A percentile compares a stretch with the other conserved stretches of the same genome.
These are phyloP conservation scores for Tilletia walkeri DNA, from an alignment of 1,284 basidiomycete genomes.

Conservation along the genomic window DNA sequence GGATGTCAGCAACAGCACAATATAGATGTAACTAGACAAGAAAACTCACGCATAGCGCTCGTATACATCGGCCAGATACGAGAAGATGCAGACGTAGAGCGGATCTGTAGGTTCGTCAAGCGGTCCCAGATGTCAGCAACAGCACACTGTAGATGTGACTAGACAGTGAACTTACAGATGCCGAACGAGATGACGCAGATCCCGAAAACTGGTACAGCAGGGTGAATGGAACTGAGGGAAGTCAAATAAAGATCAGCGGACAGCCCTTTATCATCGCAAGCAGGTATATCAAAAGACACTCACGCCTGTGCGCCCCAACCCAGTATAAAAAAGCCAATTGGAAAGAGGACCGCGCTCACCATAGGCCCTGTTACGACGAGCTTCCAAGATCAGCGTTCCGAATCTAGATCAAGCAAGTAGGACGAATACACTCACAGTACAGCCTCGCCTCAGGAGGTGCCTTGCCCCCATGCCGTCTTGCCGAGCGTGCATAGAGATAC, in stretches of 20 bases:
- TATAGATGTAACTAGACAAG: background rate
- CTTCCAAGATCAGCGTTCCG: background rate
- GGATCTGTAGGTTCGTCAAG: background rate
- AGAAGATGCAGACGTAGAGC: conserved; percentile 28
- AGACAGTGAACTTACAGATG: conserved; percentile 30
- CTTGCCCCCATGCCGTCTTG: conserved; percentile 29
- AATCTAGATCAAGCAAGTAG: background rate
- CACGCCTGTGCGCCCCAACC: conserved; percentile 32
- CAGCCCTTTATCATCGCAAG: background rate
- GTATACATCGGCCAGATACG: conserved; percentile 40
- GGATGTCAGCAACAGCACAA: too few relatives aligned
- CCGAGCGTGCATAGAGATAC: conserved; percentile 32
- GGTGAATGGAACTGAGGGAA: conserved; percentile 17
- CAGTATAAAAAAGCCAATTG: conserved; percentile 42
- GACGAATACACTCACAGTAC: conserved; percentile 40
- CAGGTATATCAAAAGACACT: background rate
- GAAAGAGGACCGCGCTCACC: conserved; percentile 35
- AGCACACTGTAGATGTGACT: background rate
- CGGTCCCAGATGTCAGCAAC: background rate
- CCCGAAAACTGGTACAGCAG: conserved; percentile 26
- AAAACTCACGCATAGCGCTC: conserved; percentile 32
- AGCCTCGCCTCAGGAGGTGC: conserved; percentile 58
- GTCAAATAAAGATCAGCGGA: background rate
- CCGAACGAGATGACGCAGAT: conserved; percentile 33
- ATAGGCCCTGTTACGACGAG: conserved; percentile 18